These are phyloP conservation scores for Pinus albicaulis DNA, from an alignment of 75 land plant species.

Conservation along the genomic window DNA sequence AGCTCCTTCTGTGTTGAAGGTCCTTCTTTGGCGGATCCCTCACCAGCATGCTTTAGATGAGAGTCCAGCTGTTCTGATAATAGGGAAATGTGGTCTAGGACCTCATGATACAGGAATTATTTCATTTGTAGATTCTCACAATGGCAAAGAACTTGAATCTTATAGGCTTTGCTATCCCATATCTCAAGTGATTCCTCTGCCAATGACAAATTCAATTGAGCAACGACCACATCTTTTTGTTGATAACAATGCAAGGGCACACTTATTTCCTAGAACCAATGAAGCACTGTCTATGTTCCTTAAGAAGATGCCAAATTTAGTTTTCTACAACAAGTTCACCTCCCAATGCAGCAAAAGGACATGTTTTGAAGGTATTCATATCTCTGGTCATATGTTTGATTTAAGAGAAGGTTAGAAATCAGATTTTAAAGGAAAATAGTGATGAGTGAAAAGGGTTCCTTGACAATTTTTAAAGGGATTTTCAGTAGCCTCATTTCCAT, in stretches of 20 bases:
- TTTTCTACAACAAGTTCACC: too few relatives aligned
- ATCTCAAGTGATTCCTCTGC: constrained; percentile 61
- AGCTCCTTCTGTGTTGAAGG: constrained; percentile 35
- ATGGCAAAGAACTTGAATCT: constrained; percentile 60
- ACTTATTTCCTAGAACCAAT: constrained; percentile 70
- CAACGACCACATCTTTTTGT: constrained; percentile 74
- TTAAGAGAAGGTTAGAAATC: too few relatives aligned
- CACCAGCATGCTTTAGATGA: constrained; percentile 94
- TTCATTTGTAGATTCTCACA: constrained; percentile 80
- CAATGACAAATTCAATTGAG: constrained; percentile 79
- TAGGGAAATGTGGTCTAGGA: constrained; percentile 52
- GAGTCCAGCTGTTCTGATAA: constrained; percentile 79
- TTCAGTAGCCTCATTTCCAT: too few relatives aligned
- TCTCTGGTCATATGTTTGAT: too few relatives aligned
- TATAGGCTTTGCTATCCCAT: constrained; percentile 48
- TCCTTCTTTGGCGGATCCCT: constrained; percentile 86
- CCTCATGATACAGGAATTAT: constrained; percentile 48
- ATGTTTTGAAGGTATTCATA: too few relatives aligned
- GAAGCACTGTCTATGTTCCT: constrained; percentile 64
- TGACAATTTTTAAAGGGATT: too few relatives aligned
- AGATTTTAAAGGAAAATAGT: too few relatives aligned
- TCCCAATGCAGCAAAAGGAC: too few relatives aligned
- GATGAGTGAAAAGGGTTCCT: too few relatives aligned
- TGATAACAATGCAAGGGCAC: constrained; percentile 56
- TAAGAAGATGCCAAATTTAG: constrained; percentile 43